Base-by-base conservation (phyloP, 768 basidiomycete genomes). In the Favolaschia claudopus region DNA sequence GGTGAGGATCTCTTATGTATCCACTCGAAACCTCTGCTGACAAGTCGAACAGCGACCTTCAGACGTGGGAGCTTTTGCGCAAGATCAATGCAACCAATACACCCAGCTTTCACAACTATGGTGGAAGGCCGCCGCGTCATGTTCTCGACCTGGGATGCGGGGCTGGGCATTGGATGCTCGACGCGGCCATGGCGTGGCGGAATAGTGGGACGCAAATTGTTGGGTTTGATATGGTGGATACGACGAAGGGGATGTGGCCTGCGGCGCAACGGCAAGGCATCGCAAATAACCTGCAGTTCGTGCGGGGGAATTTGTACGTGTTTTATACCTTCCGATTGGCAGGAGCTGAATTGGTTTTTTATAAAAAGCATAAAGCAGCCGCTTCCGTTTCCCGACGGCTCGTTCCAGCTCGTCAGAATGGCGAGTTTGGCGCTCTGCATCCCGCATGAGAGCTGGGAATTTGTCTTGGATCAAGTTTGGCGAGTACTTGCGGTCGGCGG, bases 71-170 rank as follows among this genome's bases (percentile, higher is more conserved):
- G 24, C 69, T 86, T 9, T 62, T 82, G 44, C 71, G 68, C 31
- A 77, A 74, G 33, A 71, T 86, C 15, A 77, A 71, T 28, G 60
- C 60, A 0, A 71, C 70, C 14, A 71, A 70, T 2, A 52, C 58
- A 6, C 69, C 69, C n/a, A 67, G 63, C 25, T 70, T 70, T 49
- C 61, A 66, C 37, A 53, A 64, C 49, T 70, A 69, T 42, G 68
- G 63, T 6, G 61, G 24, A 36, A 71, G 62, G 13, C 70, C 74
- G 0, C 79, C 84, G 5, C 67, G 60, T 0, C 61, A 71, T 20
- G 81, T 86, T 28, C 76, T 87, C 7, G 85, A 87, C 63, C 67
- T 87, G 3, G 85, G 85, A 1, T 86, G 84, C 59, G 85, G 86
- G 2, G 56, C 79, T 32, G 84, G 85, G 4, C 58, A 72, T 27